phyloP scores from a whole-genome alignment of 2,329 filamentous ascomycete genomes.

The Aspergillus pseudoviridinutans region DNA sequence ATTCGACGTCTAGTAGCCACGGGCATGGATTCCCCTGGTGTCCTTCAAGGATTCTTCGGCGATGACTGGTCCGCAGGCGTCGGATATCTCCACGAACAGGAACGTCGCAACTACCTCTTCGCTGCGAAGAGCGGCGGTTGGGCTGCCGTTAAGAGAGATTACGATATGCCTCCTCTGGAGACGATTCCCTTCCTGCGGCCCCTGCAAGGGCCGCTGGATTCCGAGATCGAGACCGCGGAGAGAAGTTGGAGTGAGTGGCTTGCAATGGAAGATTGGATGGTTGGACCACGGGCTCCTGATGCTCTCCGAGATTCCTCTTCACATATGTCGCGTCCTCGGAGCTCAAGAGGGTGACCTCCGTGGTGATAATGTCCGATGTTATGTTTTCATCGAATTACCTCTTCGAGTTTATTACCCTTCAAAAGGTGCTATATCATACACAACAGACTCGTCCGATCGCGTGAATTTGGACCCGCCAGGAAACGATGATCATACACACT shows the following conservation, averaged over 20 bases:
- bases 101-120: constrained; percentile 91
- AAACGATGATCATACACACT: constrained; percentile 15
- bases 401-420: not conserved
- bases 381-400: not conserved
- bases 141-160: constrained; percentile 82
- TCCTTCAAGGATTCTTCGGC: constrained; percentile 97
- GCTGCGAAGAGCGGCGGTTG: constrained; percentile 89
- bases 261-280: constrained; percentile 97
- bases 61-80: constrained; percentile 82
- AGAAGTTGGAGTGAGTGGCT: constrained; percentile 90
- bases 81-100: constrained; percentile 77
- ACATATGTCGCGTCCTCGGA: constrained; percentile 30
- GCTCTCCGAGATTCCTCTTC: constrained; percentile 36
- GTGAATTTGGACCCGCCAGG: constrained; percentile 8
- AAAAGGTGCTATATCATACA: not conserved
- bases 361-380: not conserved
- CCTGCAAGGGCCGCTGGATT: constrained; percentile 69
- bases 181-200: constrained; percentile 83
- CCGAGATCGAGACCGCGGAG: constrained; percentile 80
- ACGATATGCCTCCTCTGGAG: constrained; percentile 81
- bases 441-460: not conserved
- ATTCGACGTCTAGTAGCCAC: constrained; percentile 86
- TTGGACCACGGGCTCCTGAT: constrained; percentile 72
- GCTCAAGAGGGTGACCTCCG: constrained; percentile 23
- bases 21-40: constrained; percentile 78